Base-by-base conservation (phyloP, 495 filamentous ascomycete genomes). In the Podospora australis region DNA sequence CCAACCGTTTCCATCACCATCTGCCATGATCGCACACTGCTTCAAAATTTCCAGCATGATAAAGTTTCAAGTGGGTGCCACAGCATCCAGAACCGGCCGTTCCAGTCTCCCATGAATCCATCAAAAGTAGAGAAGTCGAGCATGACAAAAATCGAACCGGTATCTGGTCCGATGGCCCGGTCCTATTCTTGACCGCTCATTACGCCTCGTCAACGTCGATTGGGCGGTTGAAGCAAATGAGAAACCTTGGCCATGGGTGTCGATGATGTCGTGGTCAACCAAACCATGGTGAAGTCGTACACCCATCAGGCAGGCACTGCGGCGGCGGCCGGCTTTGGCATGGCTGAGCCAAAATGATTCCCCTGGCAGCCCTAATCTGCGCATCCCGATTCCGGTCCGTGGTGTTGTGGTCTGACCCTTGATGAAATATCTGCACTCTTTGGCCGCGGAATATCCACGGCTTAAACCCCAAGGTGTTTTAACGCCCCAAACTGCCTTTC, bases 341-440 rank as follows among this genome's bases (percentile, higher is more conserved):
- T 34, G 3, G n/a, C 21, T n/a, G n/a, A n/a, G n/a, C 28, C 35
- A 46, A 54, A 46, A 22, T 21, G 23, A 41, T 22, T 28, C 17
- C 25, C 30, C 22, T 34, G 42, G 52, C 46, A 32, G 46, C 35
- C 39, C 34, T 35, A 40, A 29, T 38, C 28, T 26, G 26, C 17
- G 17, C 19, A 22, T 46, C 17, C 34, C 20, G 20, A 19, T 6
- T 10, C 41, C 44, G 42, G 13, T 11, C 9, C 29, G 1, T 48
- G 42, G 47, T 50, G 52, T 50, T 55, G 17, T 24, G 30, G 21
- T 17, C 46, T 14, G 17, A 23, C 38, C 16, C 13, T 13, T 23
- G 17, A 5, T 20, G 26, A 6, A 21, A 1, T 20, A 8, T 23
- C 34, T 36, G 7, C 14, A 7, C 34, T 17, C 21, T 23, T 10